Base-by-base conservation (phyloP, 139 green algal species). In the Auxenochlorella protothecoides region DNA sequence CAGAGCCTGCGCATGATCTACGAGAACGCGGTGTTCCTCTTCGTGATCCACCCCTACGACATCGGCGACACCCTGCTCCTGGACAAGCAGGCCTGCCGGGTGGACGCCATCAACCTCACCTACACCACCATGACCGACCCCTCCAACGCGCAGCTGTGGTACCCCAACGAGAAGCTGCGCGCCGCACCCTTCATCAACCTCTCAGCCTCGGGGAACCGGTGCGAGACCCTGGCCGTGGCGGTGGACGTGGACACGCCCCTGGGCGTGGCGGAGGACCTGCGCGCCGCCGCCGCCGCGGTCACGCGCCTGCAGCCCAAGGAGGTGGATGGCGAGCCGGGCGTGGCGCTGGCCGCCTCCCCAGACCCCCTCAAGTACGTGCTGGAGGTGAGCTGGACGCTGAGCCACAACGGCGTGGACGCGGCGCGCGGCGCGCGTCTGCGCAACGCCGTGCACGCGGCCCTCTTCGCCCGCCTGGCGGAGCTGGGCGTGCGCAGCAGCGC, bases 31-130 rank as follows among this genome's bases (percentile, higher is more conserved):
- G 69, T 82, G 12, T 76, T 74, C 63, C 77, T 82, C 11, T 81
- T 81, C 63, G 64, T 76, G 54, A 74, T 78, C 13, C 77, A 78
- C 68, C 77, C 77, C 13, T 82, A 84, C 69, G 85, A 90, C 56
- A 78, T 90, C 2, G 85, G 81, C 5, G 85, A 90, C 68, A 74
- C 55, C 53, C 55, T 85, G 69, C 16, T 73, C 55, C 52, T 85
- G 62, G 78, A 72, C 14, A 52, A 6, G 4, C 55, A 76, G 60
- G 59, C 73, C 7, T 53, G 66, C 55, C 68, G 77, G 80, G 80
- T 89, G 15, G 77, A 85, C 52, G 82, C 83, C 70, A 83, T 85
- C 9, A 74, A 75, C 16, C 64, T 89, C 59, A 67, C 68, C 55
- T 73, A 68, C 57, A 78, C 65, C 5, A 53, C 65, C 9, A 59